Conservation (phyloP, 2,329 filamentous ascomycete genomes). For the Fusarium sublunatum region DNA sequence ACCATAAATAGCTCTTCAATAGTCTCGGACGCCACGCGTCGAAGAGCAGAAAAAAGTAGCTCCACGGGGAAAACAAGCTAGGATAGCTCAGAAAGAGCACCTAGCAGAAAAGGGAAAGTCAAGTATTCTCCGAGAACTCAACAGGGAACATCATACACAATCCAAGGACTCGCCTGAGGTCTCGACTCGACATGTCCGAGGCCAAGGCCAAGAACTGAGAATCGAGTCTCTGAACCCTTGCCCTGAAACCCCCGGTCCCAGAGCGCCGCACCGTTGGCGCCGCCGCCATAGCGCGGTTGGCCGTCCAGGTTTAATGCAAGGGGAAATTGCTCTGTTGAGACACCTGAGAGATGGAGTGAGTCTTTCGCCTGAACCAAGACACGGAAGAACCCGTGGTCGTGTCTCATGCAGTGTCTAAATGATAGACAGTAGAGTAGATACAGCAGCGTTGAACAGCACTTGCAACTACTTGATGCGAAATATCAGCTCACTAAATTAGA, state of each 20-base stretch:
- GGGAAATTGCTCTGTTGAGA: slow-evolving; percentile 38
- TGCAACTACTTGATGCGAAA: too few relatives aligned
- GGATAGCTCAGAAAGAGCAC: too few relatives aligned
- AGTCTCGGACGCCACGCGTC: slow-evolving; percentile 25
- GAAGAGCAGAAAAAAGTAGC: not conserved
- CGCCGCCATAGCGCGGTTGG: slow-evolving; percentile 37
- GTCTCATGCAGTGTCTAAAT: slow-evolving; percentile 2
- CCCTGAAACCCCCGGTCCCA: slow-evolving; percentile 12
- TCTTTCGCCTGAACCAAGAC: not conserved
- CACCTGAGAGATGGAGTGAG: too few relatives aligned
- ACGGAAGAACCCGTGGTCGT: slow-evolving; percentile 13
- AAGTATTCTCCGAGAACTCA: not conserved
- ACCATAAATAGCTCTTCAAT: slow-evolving; percentile 12
- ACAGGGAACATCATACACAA: slow-evolving; percentile 1
- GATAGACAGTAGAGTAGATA: not conserved
- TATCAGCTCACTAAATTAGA: not conserved
- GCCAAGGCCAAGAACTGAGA: slow-evolving; percentile 16
- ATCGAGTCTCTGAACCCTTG: slow-evolving; percentile 20
- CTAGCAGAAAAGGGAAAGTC: too few relatives aligned
- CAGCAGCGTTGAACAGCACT: too few relatives aligned
- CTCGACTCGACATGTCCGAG: slow-evolving; percentile 10
- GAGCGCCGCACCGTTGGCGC: slow-evolving; percentile 46
- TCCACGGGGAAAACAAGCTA: not conserved
- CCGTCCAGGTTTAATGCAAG: slow-evolving; percentile 46
- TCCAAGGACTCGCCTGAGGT: slow-evolving; percentile 3